Evolutionary conservation across 202 grass and related monocot species (phyloP).

Genomic region (Panicum hallii): DNA sequence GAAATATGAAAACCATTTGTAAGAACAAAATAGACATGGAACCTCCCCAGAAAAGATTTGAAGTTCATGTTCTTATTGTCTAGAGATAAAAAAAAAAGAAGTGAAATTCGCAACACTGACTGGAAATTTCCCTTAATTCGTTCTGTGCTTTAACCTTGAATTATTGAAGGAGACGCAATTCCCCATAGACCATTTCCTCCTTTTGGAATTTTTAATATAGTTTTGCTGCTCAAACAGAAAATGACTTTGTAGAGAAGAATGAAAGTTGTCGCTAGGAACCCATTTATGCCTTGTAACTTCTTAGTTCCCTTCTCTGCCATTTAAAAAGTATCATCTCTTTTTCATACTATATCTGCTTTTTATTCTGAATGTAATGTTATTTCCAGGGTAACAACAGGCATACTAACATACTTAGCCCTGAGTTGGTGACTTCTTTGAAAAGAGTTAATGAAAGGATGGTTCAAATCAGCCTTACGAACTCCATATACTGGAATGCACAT

Average conservation of each 20-base stretch:
- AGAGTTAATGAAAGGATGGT: conserved; percentile 79
- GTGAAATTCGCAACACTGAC: not conserved
- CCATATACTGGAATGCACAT: conserved; percentile 93
- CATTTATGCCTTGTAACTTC: not conserved
- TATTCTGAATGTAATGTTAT: conserved; percentile 35
- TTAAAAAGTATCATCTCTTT: not conserved
- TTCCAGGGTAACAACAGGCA: conserved; percentile 82
- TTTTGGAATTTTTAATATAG: not conserved
- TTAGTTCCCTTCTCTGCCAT: not conserved
- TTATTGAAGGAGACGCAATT: not conserved
- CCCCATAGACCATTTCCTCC: not conserved
- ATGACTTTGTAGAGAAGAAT: not conserved
- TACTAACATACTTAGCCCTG: conserved; percentile 70
- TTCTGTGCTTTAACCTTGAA: not conserved
- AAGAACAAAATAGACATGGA: not conserved
- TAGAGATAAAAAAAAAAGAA: not conserved
- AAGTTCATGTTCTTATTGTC: not conserved
- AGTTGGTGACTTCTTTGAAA: conserved; percentile 86
- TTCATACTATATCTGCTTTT: conserved; percentile 3
- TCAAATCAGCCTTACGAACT: conserved; percentile 93
- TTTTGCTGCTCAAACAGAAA: not conserved
- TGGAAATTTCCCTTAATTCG: not conserved
- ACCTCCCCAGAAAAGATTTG: not conserved
- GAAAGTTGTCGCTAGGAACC: not conserved
- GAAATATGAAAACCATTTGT: not conserved